phyloP scores from a whole-genome alignment of 2,329 filamentous ascomycete species.

The Hypoxylon sp. region DNA sequence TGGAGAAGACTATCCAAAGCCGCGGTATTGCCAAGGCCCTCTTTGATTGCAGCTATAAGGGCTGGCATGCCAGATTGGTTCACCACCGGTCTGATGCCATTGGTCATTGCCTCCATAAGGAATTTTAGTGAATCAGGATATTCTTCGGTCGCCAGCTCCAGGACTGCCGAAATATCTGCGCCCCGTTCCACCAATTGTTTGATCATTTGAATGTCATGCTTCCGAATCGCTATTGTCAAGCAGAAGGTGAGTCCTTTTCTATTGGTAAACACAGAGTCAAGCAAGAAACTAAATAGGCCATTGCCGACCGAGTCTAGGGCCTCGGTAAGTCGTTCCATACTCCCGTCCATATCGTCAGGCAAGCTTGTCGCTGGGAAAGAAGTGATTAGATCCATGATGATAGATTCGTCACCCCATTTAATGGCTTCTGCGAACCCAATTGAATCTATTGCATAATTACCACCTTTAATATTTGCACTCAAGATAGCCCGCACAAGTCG shows the following conservation, averaged over 20 bases:
- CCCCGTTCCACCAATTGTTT: neutral
- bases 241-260: neutral
- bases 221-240: neutral
- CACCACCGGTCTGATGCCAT: neutral
- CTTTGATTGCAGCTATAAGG: neutral
- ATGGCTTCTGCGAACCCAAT: neutral
- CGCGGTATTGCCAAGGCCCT: neutral
- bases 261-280: neutral
- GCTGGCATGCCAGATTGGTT: neutral
- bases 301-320: neutral
- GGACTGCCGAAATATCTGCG: neutral
- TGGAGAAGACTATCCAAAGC: neutral
- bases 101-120: too few species aligned
- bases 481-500: neutral
- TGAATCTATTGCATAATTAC: neutral
- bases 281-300: neutral
- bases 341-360: too few species aligned
- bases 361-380: too few species aligned
- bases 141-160: neutral
- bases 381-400: neutral
- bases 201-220: neutral
- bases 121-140: neutral
- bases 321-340: too few species aligned
- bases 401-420: slow-evolving; percentile 3
- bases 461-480: neutral